Evolutionary conservation across 2,329 filamentous ascomycete genomes (phyloP), one percentile per base, ranked within the genome.

Genomic region (Torrubiella hemipterigena): DNA sequence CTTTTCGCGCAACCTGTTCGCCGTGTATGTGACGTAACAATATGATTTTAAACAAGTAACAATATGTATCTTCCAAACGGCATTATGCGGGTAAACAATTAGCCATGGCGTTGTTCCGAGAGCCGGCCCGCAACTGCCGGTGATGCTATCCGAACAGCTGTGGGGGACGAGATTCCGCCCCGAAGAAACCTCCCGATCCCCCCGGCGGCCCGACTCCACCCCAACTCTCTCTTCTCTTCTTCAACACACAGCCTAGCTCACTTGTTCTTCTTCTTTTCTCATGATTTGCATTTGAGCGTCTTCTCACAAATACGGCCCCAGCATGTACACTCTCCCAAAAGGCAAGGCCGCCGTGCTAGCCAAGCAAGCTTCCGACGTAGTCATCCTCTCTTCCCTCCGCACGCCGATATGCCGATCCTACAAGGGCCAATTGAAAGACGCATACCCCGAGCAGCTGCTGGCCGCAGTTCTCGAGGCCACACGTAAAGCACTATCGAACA

Each of bases 361-460:
- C 47, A 93, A 91, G 56, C 62, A 76, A 16, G 80, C 85, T 24
- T 72, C 77, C 41, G 87, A 95, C 59, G 72, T 85, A 25, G 84
- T 95, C 46, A 81, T 95, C 51, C 76, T 94, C 45, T 93, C 86
- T 14, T 77, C 86, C n/a, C 70, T 94, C 24, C 83, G 87, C 44
- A 95, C 87, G 7, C 82, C 87, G 24, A 70, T 95, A 41, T 89
- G 81, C 37, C 76, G 84, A 40, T 75, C 85, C 24, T 80, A 85
- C 63, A 84, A 84, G 49, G 87, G 87, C 48, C 70, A 73, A 13
- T 75, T 95, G 48, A 83, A 84, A 55, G 82, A 93, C 52, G 79
- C 87, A 29, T 87, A 89, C 59, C 86, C 91, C 12, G 87, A 95
- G 55, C 83, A 94, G 56, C 69, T 95, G 33, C 80, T 94, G 32